Evolutionary conservation across 495 filamentous ascomycete genomes (phyloP).

Genomic region (Aspergillus saccharolyticus): DNA sequence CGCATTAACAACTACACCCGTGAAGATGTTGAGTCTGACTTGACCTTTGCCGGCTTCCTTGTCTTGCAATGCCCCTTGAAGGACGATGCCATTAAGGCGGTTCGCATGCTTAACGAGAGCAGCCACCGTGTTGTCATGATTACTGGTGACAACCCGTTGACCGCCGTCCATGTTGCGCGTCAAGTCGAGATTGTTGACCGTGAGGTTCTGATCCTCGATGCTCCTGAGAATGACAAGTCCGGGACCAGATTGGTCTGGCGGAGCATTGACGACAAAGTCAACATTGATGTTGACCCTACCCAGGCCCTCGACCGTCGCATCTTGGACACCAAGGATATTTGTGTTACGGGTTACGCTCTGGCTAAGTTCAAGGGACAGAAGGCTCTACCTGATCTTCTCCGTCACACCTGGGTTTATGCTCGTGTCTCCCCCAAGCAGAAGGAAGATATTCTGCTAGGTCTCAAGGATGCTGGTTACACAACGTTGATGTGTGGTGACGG

Average conservation of each 20-base stretch:
- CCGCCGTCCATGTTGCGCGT: slow-evolving; percentile 89
- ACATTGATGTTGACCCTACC: slow-evolving; percentile 80
- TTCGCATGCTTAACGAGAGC: slow-evolving; percentile 97
- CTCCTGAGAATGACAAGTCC: slow-evolving; percentile 83
- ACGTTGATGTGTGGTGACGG: slow-evolving; percentile 99
- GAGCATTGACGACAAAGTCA: slow-evolving; percentile 86
- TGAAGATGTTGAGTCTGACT: slow-evolving; percentile 80
- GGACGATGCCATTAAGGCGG: slow-evolving; percentile 88
- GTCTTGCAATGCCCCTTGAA: slow-evolving; percentile 94
- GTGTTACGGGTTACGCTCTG: slow-evolving; percentile 91
- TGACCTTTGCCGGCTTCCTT: slow-evolving; percentile 91
- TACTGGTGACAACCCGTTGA: slow-evolving; percentile 96
- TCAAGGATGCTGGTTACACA: slow-evolving; percentile 95
- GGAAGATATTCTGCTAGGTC: slow-evolving; percentile 91
- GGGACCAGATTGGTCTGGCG: slow-evolving; percentile 86
- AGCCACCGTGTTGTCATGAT: slow-evolving; percentile 99
- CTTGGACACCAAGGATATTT: slow-evolving; percentile 82
- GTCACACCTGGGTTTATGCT: slow-evolving; percentile 96
- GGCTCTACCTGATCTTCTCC: slow-evolving; percentile 66
- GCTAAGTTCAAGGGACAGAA: slow-evolving; percentile 79
- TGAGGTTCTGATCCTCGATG: slow-evolving; percentile 89
- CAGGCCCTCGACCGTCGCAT: slow-evolving; percentile 78
- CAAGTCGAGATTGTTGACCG: slow-evolving; percentile 98
- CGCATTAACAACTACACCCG: slow-evolving; percentile 90
- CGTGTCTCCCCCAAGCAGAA: slow-evolving; percentile 98